Evolutionary conservation across 2,329 filamentous ascomycete genomes (phyloP), one percentile per base, ranked within the genome.

Genomic region (Ophiostoma novo-ulmi): DNA sequence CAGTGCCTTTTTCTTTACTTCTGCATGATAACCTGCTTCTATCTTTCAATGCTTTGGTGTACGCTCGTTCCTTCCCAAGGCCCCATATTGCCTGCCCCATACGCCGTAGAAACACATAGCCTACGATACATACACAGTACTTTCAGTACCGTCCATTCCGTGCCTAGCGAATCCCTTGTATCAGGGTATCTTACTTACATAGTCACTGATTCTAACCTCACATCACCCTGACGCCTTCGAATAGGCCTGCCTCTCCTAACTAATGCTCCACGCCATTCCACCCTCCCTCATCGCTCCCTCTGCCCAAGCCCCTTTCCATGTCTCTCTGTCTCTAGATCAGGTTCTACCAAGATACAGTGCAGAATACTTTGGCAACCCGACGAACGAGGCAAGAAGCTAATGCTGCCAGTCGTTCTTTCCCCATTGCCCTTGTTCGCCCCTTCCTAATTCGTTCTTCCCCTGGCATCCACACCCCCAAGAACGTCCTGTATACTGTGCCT

Each of bases 401-500:
- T 26, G 26, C 58, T 63, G n/a, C 58, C 55, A 63, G 58, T 63
- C 26, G 58, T 63, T 63, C 58, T 58, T 58, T 58, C 52, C 61
- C 52, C 67, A 44, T 31, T 39, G 36, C 36, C 55, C 26, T 61
- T 52, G 61, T 31, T 70, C 39, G 58, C 68, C 69, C 58, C 39
- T 65, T 66, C 69, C 61, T 44, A 11, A 26, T 41, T 67, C 26
- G 41, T 52, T 65, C 31, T 55, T 48, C 58, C 39, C 68, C 68
- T 65, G 63, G 63, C 63, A 22, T n/a, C 63, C 36, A n/a, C 63
- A n/a, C 36, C 63, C 63, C 38, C 36, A 26, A 61, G 44, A 8
- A 26, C 36, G 35, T 65, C 63, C 36, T 22, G 20, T n/a, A 20
- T 39, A 39, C 63, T 39, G 65, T 48, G 39, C 39, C 65, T 48